These are phyloP conservation scores for Leccinum sublutescens DNA, from an alignment of 768 basidiomycete genomes.

Conservation along the genomic window DNA sequence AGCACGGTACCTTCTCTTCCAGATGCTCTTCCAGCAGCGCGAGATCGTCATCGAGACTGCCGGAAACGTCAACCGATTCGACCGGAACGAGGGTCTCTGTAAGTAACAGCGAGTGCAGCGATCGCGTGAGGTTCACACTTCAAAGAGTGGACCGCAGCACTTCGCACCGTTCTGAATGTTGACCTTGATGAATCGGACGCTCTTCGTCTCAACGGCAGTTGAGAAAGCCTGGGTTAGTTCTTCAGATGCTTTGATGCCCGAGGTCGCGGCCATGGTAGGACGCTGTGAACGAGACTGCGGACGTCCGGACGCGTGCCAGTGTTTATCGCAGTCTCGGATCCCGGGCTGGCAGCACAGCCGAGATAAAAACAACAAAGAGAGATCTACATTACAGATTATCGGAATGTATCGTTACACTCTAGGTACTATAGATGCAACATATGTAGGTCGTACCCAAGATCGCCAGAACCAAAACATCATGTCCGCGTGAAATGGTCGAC, in stretches of 20 bases:
- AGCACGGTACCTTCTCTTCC: conserved; percentile 65
- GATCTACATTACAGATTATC: conserved; percentile 37
- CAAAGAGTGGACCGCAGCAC: conserved; percentile 7
- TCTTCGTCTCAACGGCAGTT: conserved; percentile 48
- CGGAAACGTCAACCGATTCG: conserved; percentile 44
- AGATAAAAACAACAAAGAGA: conserved; percentile 1
- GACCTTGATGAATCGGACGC: conserved; percentile 73
- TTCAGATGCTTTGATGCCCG: conserved; percentile 64
- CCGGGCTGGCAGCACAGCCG: background rate
- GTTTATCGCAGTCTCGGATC: background rate
- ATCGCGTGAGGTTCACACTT: conserved; percentile 24
- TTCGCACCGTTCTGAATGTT: conserved; percentile 69
- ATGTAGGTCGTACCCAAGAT: conserved; percentile 25
- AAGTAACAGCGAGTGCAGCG: background rate
- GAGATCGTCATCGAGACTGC: conserved; percentile 64
- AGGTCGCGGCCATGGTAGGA: conserved; percentile 62
- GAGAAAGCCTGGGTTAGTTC: conserved; percentile 59
- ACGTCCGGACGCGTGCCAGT: background rate
- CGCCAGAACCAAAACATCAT: conserved; percentile 11
- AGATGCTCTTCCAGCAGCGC: conserved; percentile 54
- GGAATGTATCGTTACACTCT: conserved; percentile 31
- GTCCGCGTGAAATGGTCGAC: conserved; percentile 20
- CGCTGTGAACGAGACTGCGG: background rate
- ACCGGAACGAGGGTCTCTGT: conserved; percentile 71
- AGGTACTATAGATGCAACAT: conserved; percentile 33